Percentiles rank a stretch among this genome's conserved stretches.
Evolutionary conservation across 2,329 filamentous ascomycete species (phyloP).

Genomic region (Epichloe scottii): DNA sequence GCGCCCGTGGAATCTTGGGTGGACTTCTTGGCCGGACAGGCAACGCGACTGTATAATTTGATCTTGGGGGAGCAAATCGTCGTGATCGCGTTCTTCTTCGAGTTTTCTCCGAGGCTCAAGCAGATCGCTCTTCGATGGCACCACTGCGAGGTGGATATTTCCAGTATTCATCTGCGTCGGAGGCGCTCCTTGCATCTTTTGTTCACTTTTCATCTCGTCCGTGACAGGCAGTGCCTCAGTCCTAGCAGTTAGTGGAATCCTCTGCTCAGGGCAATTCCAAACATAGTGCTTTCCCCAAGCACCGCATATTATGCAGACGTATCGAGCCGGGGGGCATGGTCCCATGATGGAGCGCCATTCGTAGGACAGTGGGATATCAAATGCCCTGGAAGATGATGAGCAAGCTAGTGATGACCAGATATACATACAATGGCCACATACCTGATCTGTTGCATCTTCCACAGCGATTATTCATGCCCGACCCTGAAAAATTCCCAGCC

Average conservation of each 20-base stretch:
- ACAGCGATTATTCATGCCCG: neutral
- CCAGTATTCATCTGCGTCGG: neutral
- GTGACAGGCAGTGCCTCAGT: neutral
- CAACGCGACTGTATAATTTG: neutral
- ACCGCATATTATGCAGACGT: slow-evolving; percentile 3
- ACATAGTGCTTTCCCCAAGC: neutral
- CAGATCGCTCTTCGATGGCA: neutral
- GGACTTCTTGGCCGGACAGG: neutral
- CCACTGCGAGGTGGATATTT: neutral
- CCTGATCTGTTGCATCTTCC: neutral
- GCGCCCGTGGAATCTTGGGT: neutral
- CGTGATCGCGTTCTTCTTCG: neutral
- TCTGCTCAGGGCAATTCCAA: slow-evolving; percentile 1
- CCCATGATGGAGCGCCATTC: neutral
- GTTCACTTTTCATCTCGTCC: neutral
- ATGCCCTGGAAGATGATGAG: neutral
- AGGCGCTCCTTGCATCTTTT: neutral
- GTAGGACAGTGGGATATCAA: neutral
- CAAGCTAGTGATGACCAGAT: neutral
- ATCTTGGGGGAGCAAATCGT: neutral
- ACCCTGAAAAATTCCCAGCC: neutral
- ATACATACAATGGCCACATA: neutral
- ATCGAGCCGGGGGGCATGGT: slow-evolving; percentile 1
- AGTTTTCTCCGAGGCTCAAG: neutral
- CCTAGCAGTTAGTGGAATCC: neutral